Percentiles rank a stretch among this genome's conserved stretches.
These are phyloP conservation scores for Talaromyces piceae DNA, from an alignment of 2,329 filamentous ascomycete species.

Conservation along the genomic window DNA sequence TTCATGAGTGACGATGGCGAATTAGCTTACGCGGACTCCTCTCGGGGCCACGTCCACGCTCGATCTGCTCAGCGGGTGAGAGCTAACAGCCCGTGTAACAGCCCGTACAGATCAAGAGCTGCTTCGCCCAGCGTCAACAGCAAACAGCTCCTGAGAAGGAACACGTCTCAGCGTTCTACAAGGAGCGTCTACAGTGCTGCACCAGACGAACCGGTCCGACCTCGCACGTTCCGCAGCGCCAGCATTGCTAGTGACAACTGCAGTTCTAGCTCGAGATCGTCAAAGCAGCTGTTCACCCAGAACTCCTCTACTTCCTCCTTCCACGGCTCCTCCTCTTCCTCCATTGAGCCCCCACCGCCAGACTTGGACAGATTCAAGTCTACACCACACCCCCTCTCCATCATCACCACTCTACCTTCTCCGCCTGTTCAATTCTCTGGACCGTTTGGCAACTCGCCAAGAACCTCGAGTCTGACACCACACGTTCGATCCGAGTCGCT, in stretches of 20 bases:
- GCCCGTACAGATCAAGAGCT: conserved; percentile 3
- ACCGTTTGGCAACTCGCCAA: neutral
- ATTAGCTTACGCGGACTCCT: conserved; percentile 1
- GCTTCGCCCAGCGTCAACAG: neutral
- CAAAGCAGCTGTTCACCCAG: conserved; percentile 3
- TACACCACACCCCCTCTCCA: conserved; percentile 9
- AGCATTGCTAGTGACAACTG: conserved; percentile 5
- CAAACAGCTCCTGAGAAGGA: conserved; percentile 1
- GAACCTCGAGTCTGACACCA: neutral
- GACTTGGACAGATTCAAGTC: conserved; percentile 1
- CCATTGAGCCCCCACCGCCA: neutral
- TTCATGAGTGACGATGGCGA: conserved; percentile 5
- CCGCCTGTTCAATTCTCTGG: neutral
- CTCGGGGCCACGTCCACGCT: conserved; percentile 3
- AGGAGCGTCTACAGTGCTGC: neutral
- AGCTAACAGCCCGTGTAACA: too few species aligned
- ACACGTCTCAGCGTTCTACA: conserved; percentile 6
- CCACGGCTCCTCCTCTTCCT: conserved; percentile 4
- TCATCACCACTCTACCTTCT: conserved; percentile 5
- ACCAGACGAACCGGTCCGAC: neutral
- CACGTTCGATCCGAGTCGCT: neutral
- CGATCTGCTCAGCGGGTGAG: conserved; percentile 2
- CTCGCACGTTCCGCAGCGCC: conserved; percentile 7
- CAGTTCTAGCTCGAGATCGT: conserved; percentile 5
- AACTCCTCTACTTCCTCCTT: conserved; percentile 4